Evolutionary conservation across 495 filamentous ascomycete species (phyloP).

Genomic region (Penicillium arizonense): DNA sequence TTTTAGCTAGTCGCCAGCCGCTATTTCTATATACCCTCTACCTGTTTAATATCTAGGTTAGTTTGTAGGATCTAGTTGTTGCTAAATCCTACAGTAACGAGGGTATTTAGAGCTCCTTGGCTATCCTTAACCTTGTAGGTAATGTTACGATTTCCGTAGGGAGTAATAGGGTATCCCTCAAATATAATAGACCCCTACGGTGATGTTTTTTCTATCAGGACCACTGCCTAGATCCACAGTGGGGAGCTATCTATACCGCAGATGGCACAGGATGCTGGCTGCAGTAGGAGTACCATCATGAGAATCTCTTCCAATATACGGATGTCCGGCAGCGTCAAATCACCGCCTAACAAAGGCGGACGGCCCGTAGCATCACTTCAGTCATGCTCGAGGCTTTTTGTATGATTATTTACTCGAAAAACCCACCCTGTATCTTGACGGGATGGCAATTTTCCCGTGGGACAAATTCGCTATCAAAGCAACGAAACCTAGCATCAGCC

Average conservation of each 20-base stretch:
- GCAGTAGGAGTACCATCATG: slow-evolving; percentile 17
- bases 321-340: slow-evolving; percentile 22
- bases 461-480: slow-evolving; percentile 9
- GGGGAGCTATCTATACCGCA: slow-evolving; percentile 7
- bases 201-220: too few relatives aligned
- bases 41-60: too few relatives aligned
- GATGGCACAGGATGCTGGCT: slow-evolving; percentile 13
- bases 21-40: too few relatives aligned
- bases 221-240: slow-evolving; percentile 9
- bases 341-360: slow-evolving; percentile 20
- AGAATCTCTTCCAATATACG: slow-evolving; percentile 25
- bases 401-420: background rate
- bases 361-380: slow-evolving; percentile 19
- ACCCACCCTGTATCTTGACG: slow-evolving; percentile 1
- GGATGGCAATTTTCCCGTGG: background rate
- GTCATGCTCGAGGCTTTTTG: slow-evolving; percentile 18
- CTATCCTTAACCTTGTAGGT: too few relatives aligned
- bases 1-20: too few relatives aligned
- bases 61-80: too few relatives aligned
- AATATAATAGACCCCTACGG: too few relatives aligned
- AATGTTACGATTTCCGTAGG: too few relatives aligned
- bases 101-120: too few relatives aligned
- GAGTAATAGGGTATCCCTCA: too few relatives aligned
- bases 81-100: too few relatives aligned
- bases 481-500: too few relatives aligned